A percentile compares a stretch with the other conserved stretches of the same genome.
These are phyloP conservation scores for Nannizziopsis arthrosporioides DNA, from an alignment of 2,329 filamentous ascomycete species.

Conservation along the genomic window DNA sequence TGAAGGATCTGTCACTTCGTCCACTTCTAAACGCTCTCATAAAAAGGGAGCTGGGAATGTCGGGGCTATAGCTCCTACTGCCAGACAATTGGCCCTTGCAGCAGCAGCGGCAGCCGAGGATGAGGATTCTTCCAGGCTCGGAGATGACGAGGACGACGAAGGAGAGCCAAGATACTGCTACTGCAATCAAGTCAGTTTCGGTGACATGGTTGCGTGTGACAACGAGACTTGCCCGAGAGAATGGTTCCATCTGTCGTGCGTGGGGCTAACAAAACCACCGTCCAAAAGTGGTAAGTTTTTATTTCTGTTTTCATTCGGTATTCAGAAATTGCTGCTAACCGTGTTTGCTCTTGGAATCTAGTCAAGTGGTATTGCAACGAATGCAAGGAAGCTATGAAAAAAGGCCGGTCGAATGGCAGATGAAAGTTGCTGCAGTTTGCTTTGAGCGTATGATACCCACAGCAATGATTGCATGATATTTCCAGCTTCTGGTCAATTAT, in stretches of 20 bases:
- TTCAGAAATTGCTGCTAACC: conserved; percentile 7
- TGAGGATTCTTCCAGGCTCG: conserved; percentile 31
- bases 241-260: conserved; percentile 77
- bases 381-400: conserved; percentile 55
- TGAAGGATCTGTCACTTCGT: conserved; percentile 5
- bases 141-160: conserved; percentile 48
- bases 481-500: background rate
- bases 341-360: conserved; percentile 24
- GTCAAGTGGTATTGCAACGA: conserved; percentile 76
- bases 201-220: conserved; percentile 76
- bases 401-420: conserved; percentile 11
- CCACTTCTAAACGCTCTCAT: conserved; percentile 23
- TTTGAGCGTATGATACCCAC: background rate
- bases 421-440: background rate
- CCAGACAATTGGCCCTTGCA: conserved; percentile 14
- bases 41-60: conserved; percentile 24
- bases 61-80: conserved; percentile 6
- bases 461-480: background rate
- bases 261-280: conserved; percentile 67
- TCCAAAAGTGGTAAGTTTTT: conserved; percentile 55
- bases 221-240: conserved; percentile 59
- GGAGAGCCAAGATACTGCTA: conserved; percentile 69
- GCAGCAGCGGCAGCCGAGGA: conserved; percentile 24
- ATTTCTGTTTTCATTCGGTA: background rate
- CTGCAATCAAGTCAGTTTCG: conserved; percentile 68